A percentile compares a stretch with the other conserved stretches of the same genome.
Conservation (phyloP, 2,329 filamentous ascomycete species). For the Aspergillus fijiensis region DNA sequence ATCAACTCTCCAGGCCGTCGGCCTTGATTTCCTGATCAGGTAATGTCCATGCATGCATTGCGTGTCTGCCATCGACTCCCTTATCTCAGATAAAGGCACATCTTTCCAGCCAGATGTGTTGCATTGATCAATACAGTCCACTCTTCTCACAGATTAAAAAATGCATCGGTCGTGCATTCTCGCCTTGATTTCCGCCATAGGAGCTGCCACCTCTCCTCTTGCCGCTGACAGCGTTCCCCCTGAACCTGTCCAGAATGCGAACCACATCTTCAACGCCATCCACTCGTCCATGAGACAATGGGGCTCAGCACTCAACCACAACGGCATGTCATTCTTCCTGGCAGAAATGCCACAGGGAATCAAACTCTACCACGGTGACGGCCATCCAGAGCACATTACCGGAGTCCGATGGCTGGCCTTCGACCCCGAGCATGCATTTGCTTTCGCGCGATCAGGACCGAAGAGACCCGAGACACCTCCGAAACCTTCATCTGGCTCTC, state of each 20-base stretch:
- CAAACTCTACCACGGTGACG: background rate
- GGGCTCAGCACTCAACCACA: background rate
- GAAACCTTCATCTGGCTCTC: background rate
- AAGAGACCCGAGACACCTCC: background rate
- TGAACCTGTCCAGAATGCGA: background rate
- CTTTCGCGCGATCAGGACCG: background rate
- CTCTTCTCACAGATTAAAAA: background rate
- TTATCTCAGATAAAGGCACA: background rate
- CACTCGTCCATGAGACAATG: slow-evolving; percentile 3
- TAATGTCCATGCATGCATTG: background rate
- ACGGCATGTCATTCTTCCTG: background rate
- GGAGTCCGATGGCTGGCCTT: background rate
- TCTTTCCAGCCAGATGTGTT: background rate
- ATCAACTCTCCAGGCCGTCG: background rate
- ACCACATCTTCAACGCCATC: slow-evolving; percentile 4
- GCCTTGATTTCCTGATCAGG: background rate
- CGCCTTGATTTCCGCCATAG: background rate
- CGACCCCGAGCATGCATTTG: background rate
- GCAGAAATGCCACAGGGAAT: background rate
- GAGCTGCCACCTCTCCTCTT: background rate
- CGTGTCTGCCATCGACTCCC: too few relatives aligned
- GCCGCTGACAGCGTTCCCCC: background rate
- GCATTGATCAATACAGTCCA: background rate
- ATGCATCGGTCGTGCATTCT: background rate
- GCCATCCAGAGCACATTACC: background rate